A percentile compares a stretch with the other conserved stretches of the same genome.
phyloP scores from a whole-genome alignment of 148 eudicot genomes.

The Vaccinium vitisidaea region DNA sequence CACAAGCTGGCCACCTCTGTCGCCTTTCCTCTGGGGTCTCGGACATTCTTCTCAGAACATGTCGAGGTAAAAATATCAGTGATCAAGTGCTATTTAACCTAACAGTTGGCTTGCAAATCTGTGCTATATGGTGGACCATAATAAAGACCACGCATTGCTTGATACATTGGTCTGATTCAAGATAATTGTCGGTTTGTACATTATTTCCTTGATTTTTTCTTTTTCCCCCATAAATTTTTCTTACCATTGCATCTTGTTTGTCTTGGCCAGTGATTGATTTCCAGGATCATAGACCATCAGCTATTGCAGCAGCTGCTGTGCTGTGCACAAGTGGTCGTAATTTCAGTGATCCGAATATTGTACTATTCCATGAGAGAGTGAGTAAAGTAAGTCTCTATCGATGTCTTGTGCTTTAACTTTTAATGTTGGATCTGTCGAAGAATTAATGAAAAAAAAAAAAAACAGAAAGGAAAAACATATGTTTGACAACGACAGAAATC shows the following conservation, averaged over 20 bases:
- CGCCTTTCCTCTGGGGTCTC: background rate
- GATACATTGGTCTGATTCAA: background rate
- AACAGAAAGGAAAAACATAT: background rate
- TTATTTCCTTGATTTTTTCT: background rate
- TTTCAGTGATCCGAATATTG: background rate
- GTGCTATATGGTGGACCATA: too few species aligned
- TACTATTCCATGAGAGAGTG: constrained; percentile 11
- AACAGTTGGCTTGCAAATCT: background rate
- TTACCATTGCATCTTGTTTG: background rate
- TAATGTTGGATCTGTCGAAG: background rate
- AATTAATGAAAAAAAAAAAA: background rate
- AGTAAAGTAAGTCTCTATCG: constrained; percentile 11
- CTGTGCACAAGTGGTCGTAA: background rate
- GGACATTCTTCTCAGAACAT: constrained; percentile 2
- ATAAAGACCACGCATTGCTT: background rate
- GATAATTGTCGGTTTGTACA: background rate
- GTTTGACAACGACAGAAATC: background rate
- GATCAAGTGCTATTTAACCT: too few species aligned
- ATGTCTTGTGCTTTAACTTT: background rate
- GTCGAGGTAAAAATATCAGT: background rate
- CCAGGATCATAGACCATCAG: constrained; percentile 11
- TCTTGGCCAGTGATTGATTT: background rate
- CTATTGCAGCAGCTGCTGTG: constrained; percentile 16
- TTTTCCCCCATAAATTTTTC: background rate
- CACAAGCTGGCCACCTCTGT: background rate